Conservation (phyloP, 192 early-diverging fungal species). For the Lobosporangium transversale region DNA sequence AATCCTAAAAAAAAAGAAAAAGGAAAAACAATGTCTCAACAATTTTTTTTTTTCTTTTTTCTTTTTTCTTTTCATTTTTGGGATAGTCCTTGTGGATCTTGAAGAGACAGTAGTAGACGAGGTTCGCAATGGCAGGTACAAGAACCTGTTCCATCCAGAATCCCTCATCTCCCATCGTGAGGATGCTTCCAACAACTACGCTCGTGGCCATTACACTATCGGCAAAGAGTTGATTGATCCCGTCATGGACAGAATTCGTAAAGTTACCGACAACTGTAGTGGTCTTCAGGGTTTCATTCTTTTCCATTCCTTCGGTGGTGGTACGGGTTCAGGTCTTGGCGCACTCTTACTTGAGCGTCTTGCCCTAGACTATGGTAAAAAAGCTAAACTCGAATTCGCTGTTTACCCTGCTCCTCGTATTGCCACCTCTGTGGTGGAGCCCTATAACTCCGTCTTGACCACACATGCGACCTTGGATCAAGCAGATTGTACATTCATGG, state of each 20-base stretch:
- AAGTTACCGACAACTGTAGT: slow-evolving; percentile 96
- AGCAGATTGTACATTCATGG: slow-evolving; percentile 99
- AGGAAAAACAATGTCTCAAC: no score
- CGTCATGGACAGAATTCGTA: slow-evolving; percentile 96
- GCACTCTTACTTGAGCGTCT: slow-evolving; percentile 97
- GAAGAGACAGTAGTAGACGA: slow-evolving; percentile 98
- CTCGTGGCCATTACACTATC: slow-evolving; percentile 99
- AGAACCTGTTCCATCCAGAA: slow-evolving; percentile 72
- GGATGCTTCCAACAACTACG: slow-evolving; percentile 99
- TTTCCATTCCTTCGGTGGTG: slow-evolving; percentile 99
- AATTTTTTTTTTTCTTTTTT: no score
- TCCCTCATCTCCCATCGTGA: slow-evolving; percentile 99
- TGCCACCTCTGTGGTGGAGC: slow-evolving; percentile 96
- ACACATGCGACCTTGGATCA: slow-evolving; percentile 99
- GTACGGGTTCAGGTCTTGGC: slow-evolving; percentile 99
- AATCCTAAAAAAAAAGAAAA: no score
- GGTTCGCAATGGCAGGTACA: slow-evolving; percentile 97
- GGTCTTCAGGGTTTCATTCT: slow-evolving; percentile 99
- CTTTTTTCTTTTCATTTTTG: no score
- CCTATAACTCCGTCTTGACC: slow-evolving; percentile 99
- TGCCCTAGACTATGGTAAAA: slow-evolving; percentile 99
- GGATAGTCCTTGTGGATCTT: slow-evolving; percentile 97
- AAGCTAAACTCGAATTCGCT: slow-evolving; percentile 99
- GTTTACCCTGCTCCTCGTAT: slow-evolving; percentile 99
- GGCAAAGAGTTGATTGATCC: slow-evolving; percentile 98